A percentile compares a stretch with the other conserved stretches of the same genome.
phyloP scores from a whole-genome alignment of 2,329 filamentous ascomycete genomes.

The Dactylellina drechsleri region DNA sequence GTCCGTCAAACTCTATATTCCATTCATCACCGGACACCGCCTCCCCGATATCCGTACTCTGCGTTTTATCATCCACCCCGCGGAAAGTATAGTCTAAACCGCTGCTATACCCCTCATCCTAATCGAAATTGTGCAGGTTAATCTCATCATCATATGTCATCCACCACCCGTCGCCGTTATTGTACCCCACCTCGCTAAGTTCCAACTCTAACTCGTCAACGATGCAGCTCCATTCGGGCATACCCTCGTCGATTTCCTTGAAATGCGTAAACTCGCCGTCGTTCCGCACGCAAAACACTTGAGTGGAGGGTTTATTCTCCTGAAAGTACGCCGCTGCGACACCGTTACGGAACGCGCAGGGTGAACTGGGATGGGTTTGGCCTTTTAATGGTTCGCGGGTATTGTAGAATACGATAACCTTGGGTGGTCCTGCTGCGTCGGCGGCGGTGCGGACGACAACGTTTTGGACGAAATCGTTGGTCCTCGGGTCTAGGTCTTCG shows the following conservation, averaged over 20 bases:
- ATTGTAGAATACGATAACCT: conserved; percentile 16
- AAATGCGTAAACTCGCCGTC: conserved; percentile 15
- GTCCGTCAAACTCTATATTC: conserved; percentile 7
- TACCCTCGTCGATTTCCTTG: conserved; percentile 17
- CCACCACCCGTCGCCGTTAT: neutral
- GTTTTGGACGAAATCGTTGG: neutral
- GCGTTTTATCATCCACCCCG: neutral
- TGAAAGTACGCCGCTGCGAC: conserved; percentile 5
- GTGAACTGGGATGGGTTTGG: neutral
- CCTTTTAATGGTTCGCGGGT: no score
- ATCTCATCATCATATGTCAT: neutral
- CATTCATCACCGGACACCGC: neutral
- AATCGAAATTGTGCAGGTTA: conserved; percentile 13
- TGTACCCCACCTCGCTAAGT: neutral
- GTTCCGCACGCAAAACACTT: conserved; percentile 2
- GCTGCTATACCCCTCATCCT: conserved; percentile 13
- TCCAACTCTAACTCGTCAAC: conserved; percentile 6
- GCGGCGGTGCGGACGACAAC: conserved; percentile 10
- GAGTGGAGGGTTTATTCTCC: conserved; percentile 2
- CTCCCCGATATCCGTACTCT: neutral
- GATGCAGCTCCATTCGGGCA: conserved; percentile 7
- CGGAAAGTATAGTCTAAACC: neutral
- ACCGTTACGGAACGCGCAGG: conserved; percentile 17
- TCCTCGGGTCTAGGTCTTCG: conserved; percentile 1
- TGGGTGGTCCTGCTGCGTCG: conserved; percentile 3